Conservation (phyloP, 176 grass and related monocot genomes). For the Bonia amplexicaulis region DNA sequence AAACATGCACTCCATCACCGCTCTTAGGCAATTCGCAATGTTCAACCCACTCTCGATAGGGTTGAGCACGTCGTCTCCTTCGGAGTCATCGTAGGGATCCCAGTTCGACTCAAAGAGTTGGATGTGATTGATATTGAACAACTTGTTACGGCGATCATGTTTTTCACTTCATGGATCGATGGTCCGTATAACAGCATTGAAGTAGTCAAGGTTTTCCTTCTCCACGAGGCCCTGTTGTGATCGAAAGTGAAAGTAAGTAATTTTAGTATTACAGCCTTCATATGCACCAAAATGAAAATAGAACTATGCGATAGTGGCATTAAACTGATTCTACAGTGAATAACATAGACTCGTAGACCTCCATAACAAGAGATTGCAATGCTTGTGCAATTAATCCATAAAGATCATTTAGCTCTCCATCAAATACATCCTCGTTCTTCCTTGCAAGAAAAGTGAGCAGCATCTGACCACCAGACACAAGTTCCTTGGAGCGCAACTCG, state of each 20-base stretch:
- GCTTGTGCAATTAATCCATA: slow-evolving; percentile 1
- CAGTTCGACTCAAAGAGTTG: neutral
- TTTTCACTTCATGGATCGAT: slow-evolving; percentile 16
- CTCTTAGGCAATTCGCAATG: neutral
- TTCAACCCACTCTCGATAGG: neutral
- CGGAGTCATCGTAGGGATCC: too few species aligned
- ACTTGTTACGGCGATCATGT: neutral
- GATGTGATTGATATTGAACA: slow-evolving; percentile 14
- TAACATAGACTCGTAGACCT: neutral
- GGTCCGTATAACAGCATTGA: neutral
- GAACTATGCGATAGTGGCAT: neutral
- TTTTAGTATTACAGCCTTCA: neutral
- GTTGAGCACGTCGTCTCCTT: neutral
- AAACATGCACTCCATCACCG: slow-evolving; percentile 18
- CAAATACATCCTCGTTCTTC: neutral
- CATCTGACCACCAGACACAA: slow-evolving; percentile 32
- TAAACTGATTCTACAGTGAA: neutral
- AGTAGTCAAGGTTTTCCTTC: neutral
- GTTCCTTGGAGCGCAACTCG: slow-evolving; percentile 31
- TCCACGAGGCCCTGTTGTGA: neutral
- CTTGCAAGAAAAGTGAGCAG: slow-evolving; percentile 37
- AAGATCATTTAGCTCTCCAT: neutral
- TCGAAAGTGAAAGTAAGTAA: neutral
- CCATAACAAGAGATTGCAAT: neutral
- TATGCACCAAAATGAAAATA: neutral